A percentile compares a stretch with the other conserved stretches of the same genome.
Evolutionary conservation across 1,284 basidiomycete species (phyloP).

Genomic region (Irpex sp.): DNA sequence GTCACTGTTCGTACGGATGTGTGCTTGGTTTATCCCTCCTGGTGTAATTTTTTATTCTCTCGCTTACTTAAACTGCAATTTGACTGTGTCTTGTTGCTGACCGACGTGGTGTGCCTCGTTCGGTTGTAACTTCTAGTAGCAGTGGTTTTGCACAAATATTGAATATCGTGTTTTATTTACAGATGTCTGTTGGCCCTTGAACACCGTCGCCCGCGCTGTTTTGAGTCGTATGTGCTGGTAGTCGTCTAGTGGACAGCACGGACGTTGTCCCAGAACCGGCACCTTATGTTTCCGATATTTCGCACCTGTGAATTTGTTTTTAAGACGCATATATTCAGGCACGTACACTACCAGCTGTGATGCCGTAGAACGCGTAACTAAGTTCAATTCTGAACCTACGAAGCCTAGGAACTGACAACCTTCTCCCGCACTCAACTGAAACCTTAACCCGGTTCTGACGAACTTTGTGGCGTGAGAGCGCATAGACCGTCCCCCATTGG

Average conservation of each 20-base stretch:
- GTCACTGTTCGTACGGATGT: background rate
- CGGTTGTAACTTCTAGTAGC: background rate
- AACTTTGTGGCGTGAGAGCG: background rate
- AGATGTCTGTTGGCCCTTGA: background rate
- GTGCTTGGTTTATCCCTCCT: background rate
- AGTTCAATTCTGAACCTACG: too few relatives aligned
- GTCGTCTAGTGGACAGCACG: background rate
- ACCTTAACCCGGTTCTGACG: background rate
- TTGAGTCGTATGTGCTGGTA: background rate
- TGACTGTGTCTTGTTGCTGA: background rate
- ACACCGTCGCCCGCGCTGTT: background rate
- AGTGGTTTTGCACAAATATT: background rate
- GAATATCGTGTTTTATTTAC: background rate
- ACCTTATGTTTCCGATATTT: too few relatives aligned
- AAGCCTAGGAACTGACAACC: background rate
- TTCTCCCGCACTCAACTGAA: background rate
- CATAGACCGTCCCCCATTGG: too few relatives aligned
- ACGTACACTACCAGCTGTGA: too few relatives aligned
- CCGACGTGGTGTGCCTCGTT: background rate
- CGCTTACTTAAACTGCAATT: background rate
- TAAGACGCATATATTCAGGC: too few relatives aligned
- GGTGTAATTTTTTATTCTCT: background rate
- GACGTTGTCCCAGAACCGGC: too few relatives aligned
- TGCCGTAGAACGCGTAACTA: too few relatives aligned
- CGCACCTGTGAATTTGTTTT: too few relatives aligned